phyloP scores from a whole-genome alignment of 202 grass and related monocot genomes.

The Zoysia matrella region DNA sequence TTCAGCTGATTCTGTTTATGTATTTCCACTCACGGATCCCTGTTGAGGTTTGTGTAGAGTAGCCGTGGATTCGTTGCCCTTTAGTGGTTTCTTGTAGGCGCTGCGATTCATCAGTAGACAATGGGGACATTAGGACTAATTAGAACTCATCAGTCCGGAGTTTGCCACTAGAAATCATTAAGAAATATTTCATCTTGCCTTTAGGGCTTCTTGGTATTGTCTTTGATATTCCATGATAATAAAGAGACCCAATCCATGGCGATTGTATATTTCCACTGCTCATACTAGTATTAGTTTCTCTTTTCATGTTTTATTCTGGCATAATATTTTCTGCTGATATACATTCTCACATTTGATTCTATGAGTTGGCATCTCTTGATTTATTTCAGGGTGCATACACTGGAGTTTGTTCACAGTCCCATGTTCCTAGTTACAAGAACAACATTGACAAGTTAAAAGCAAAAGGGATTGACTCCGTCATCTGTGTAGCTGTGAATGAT shows the following conservation, averaged over 20 bases:
- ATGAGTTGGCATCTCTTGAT: constrained; percentile 8
- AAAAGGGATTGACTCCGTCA: constrained; percentile 90
- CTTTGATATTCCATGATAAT: constrained; percentile 1
- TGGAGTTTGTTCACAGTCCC: constrained; percentile 80
- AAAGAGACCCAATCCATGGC: background rate
- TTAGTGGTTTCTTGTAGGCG: background rate
- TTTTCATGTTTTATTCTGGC: background rate
- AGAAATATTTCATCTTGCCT: background rate
- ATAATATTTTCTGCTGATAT: background rate
- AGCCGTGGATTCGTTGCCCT: background rate
- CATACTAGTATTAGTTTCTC: background rate
- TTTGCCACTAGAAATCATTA: background rate
- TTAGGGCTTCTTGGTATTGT: background rate
- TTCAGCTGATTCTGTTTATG: background rate
- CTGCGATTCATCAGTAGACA: background rate
- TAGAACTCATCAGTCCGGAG: too few species aligned
- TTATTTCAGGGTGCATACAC: constrained; percentile 88
- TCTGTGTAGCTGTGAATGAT: constrained; percentile 95
- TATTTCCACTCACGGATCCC: background rate
- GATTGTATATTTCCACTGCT: background rate
- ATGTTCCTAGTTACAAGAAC: constrained; percentile 96
- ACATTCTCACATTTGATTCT: background rate
- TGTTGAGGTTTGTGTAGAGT: background rate
- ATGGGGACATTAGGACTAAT: background rate
- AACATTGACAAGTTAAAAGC: constrained; percentile 93